These are phyloP conservation scores for Hyaloperonospora arabidopsidis DNA, from an alignment of 352 stramenopile species.

Conservation along the genomic window DNA sequence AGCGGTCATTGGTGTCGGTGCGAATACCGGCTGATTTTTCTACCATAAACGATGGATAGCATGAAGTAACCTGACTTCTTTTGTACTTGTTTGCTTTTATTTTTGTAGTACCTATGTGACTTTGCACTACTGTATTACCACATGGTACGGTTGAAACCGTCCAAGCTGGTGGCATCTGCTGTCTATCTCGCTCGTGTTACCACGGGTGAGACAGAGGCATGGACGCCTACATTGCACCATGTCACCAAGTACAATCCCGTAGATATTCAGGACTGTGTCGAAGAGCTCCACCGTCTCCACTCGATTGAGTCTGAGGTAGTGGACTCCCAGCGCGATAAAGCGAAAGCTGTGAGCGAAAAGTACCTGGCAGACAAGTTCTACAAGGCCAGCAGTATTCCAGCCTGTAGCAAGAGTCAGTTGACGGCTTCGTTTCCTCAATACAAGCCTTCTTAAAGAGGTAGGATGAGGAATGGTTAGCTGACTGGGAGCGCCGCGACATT, in stretches of 20 bases:
- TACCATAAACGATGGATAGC: not conserved
- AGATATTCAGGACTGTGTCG: slow-evolving; percentile 58
- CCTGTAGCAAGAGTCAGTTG: slow-evolving; percentile 36
- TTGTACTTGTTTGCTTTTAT: not conserved
- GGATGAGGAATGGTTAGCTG: slow-evolving; percentile 2
- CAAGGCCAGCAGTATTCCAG: slow-evolving; percentile 38
- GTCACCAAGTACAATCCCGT: slow-evolving; percentile 66
- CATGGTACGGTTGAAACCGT: slow-evolving; percentile 70
- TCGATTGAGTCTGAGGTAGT: slow-evolving; percentile 52
- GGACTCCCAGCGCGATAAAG: slow-evolving; percentile 59
- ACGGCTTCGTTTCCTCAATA: slow-evolving; percentile 45
- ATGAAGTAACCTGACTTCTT: slow-evolving; percentile 2
- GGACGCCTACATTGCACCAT: slow-evolving; percentile 78
- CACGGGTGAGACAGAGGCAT: slow-evolving; percentile 49
- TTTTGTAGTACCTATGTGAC: slow-evolving; percentile 62
- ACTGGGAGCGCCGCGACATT: slow-evolving; percentile 7
- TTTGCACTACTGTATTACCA: slow-evolving; percentile 60
- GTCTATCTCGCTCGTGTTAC: slow-evolving; percentile 71
- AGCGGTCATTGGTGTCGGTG: slow-evolving; percentile 58
- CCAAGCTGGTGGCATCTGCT: slow-evolving; percentile 56
- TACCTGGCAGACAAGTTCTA: slow-evolving; percentile 66
- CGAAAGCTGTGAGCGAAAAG: slow-evolving; percentile 79
- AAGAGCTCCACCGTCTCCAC: slow-evolving; percentile 60
- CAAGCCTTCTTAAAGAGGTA: slow-evolving; percentile 18
- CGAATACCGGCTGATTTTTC: slow-evolving; percentile 3